These are phyloP conservation scores for Ceratobasidium sp. DNA, from an alignment of 1,284 basidiomycete genomes.

Conservation along the genomic window DNA sequence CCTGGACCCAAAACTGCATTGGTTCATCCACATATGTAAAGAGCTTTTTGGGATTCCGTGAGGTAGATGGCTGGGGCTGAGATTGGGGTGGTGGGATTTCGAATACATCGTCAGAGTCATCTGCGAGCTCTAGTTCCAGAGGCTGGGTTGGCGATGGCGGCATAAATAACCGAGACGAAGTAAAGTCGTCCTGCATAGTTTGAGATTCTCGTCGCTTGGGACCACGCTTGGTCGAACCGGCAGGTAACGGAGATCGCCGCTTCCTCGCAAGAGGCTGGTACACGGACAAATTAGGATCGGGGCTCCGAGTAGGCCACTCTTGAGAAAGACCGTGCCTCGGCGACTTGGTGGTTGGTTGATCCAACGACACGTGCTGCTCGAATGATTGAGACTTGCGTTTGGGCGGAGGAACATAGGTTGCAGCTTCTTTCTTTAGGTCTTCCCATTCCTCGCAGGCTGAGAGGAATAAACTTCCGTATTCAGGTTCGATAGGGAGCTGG, in stretches of 20 bases:
- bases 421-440: slow-evolving; percentile 5
- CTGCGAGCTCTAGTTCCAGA: background rate
- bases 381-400: background rate
- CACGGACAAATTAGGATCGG: background rate
- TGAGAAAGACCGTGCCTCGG: background rate
- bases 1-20: slow-evolving; percentile 26
- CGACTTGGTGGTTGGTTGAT: background rate
- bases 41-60: background rate
- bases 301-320: background rate
- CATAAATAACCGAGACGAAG: slow-evolving; percentile 8
- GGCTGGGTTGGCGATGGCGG: background rate
- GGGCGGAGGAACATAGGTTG: background rate
- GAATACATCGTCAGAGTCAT: background rate
- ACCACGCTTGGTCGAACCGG: slow-evolving; percentile 13
- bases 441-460: slow-evolving; percentile 30
- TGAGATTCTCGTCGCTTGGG: slow-evolving; percentile 17
- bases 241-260: slow-evolving; percentile 17
- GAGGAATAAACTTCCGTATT: background rate
- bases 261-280: slow-evolving; percentile 22
- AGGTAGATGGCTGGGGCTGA: background rate
- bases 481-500: slow-evolving; percentile 2
- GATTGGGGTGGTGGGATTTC: background rate
- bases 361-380: background rate
- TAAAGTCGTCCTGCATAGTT: background rate
- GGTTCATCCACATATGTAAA: slow-evolving; percentile 6